Percentiles rank a stretch among this genome's conserved stretches.
Evolutionary conservation across 345 rosid genomes (phyloP).

Genomic region (Gynandropsis gynandra): DNA sequence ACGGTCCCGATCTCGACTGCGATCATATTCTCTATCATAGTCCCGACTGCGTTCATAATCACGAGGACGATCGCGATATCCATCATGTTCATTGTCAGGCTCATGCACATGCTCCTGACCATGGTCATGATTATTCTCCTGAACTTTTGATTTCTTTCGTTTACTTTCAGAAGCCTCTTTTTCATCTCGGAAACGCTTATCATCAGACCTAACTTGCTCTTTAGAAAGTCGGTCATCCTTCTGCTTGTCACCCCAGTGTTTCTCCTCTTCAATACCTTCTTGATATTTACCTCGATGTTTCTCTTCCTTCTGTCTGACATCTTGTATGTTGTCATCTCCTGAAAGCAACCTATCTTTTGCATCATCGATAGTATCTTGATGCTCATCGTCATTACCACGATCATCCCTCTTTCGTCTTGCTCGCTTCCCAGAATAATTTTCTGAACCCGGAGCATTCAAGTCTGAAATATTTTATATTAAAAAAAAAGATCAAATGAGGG

Average conservation of each 20-base stretch:
- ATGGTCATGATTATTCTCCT: conserved; percentile 30
- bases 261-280: conserved; percentile 63
- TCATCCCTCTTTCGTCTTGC: too few species aligned
- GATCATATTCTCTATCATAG: too few species aligned
- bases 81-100: conserved; percentile 34
- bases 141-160: conserved; percentile 47
- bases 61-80: not conserved
- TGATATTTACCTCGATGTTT: conserved; percentile 50
- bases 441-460: conserved; percentile 40
- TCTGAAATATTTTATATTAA: conserved; percentile 42
- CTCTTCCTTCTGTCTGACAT: conserved; percentile 57
- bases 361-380: too few species aligned
- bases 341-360: too few species aligned
- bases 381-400: too few species aligned
- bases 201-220: conserved; percentile 54
- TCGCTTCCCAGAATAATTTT: too few species aligned
- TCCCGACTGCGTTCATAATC: too few species aligned
- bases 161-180: conserved; percentile 25
- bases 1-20: not conserved
- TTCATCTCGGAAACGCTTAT: conserved; percentile 46
- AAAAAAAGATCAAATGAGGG: conserved; percentile 15
- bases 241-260: conserved; percentile 50
- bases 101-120: conserved; percentile 29
- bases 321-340: conserved; percentile 42
- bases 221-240: conserved; percentile 51